Conservation (phyloP, 2,329 filamentous ascomycete genomes). For the Claviceps fusiformis region DNA sequence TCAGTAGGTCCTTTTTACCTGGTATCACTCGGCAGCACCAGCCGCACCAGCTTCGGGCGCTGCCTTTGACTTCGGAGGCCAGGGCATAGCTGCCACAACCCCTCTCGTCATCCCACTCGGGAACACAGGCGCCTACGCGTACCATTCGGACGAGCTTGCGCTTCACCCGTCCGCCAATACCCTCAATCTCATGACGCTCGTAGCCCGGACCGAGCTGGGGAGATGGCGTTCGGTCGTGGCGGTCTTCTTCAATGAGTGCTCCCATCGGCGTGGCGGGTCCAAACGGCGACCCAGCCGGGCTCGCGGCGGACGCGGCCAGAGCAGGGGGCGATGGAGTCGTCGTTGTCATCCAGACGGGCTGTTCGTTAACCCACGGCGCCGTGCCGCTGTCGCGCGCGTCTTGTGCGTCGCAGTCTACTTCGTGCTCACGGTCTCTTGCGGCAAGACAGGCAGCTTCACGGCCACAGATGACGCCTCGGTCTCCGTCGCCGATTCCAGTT, state of each 20-base stretch:
- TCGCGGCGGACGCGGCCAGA: constrained; percentile 6
- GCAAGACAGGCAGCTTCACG: constrained; percentile 65
- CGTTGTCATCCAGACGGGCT: constrained; percentile 10
- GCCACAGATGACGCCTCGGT: constrained; percentile 78
- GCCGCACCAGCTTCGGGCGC: constrained; percentile 71
- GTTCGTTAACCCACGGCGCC: constrained; percentile 9
- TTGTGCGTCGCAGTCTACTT: constrained; percentile 75
- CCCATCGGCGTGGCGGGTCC: constrained; percentile 11
- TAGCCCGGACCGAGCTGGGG: constrained; percentile 57
- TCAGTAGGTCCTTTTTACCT: constrained; percentile 29
- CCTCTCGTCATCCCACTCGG: constrained; percentile 71
- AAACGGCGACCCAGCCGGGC: constrained; percentile 6
- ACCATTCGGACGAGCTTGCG: constrained; percentile 76
- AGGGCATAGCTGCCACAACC: constrained; percentile 48
- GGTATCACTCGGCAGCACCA: constrained; percentile 77
- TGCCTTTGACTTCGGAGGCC: constrained; percentile 53
- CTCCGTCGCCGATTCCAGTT: constrained; percentile 76
- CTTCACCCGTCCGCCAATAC: constrained; percentile 78
- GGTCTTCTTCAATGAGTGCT: constrained; percentile 17
- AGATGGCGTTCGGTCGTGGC: constrained; percentile 29
- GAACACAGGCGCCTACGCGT: constrained; percentile 69
- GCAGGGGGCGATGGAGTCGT: constrained; percentile 9
- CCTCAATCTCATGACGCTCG: constrained; percentile 76
- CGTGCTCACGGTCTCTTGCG: constrained; percentile 63
- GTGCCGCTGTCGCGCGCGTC: constrained; percentile 40